Evolutionary conservation across 192 early-diverging fungal species (phyloP), one percentile per base, ranked within the genome.

Genomic region (Borealophlyctis nickersoniae): DNA sequence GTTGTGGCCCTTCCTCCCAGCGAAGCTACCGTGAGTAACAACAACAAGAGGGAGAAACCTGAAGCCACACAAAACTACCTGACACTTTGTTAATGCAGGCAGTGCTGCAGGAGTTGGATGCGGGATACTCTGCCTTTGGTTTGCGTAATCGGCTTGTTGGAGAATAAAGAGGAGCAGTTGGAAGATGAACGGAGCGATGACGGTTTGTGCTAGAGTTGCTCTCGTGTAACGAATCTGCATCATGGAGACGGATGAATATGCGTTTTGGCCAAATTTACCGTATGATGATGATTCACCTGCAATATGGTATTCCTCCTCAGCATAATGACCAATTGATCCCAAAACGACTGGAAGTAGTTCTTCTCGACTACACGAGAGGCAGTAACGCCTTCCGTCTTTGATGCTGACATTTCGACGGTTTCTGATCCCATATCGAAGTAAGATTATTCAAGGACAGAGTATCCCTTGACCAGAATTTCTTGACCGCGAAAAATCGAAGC

Each of bases 121-220:
- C 0, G 52, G 67, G 24, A 69, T 67, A 48, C 39, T 45, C 19
- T 55, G 57, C 9, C 56, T 11, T 50, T 82, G 80, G 65, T 74
- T 74, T n/a, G 72, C 52, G 49, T 82, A 68, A 56, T 77, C 77
- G 5, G 72, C 80, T 56, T 72, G 62, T 51, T 82, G 80, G 0
- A 90, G 79, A 39, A 87, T 66, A 67, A 76, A 87, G 16, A 90
- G 69, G 2, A 90, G 75, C 53, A 90, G 69, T 57, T 80, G 65
- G 73, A 90, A 90, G 26, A 90, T 56, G 57, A 90, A 71, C 3
- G 88, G 88, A 14, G 86, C 84, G 13, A 88, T 31, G 28, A 89
- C 57, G 31, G 72, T 71, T 67, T 89, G 88, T 14, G 86, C 64
- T 36, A 89, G 58, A 2, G 88, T 89, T 26, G 88, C 77, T 60